Percentiles rank a stretch among this genome's conserved stretches.
Conservation (phyloP, 176 grass and related monocot species). For the Ananas comosus region DNA sequence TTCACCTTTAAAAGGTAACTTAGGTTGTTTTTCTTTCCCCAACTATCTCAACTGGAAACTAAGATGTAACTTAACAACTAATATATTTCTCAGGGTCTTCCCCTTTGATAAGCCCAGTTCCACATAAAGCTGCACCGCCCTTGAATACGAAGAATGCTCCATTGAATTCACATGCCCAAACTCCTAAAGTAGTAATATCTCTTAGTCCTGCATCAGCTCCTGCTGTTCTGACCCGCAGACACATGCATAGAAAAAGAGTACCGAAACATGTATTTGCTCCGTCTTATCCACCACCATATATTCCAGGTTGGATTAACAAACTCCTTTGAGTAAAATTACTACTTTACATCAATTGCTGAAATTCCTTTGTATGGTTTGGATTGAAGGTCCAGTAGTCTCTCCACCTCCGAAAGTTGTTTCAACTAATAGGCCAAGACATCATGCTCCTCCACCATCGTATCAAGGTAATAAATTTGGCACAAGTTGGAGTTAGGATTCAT, state of each 20-base stretch:
- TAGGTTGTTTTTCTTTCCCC: not conserved
- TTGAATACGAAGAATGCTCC: conserved; percentile 38
- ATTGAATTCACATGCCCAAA: conserved; percentile 28
- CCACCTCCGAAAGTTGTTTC: conserved; percentile 31
- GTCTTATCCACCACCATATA: conserved; percentile 30
- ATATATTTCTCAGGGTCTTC: conserved; percentile 36
- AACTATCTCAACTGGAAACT: conserved; percentile 6
- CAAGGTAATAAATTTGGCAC: conserved; percentile 30
- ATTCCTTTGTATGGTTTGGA: conserved; percentile 3
- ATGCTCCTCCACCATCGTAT: conserved; percentile 30
- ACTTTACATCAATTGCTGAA: not conserved
- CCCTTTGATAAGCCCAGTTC: conserved; percentile 50
- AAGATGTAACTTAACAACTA: conserved; percentile 14
- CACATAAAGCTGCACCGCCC: conserved; percentile 42
- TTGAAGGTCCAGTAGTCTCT: conserved; percentile 10
- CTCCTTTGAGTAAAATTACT: not conserved
- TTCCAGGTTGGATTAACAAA: conserved; percentile 41
- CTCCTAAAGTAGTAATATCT: conserved; percentile 23
- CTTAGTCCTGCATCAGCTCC: conserved; percentile 29
- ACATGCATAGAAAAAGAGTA: conserved; percentile 26
- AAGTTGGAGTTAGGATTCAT: not conserved
- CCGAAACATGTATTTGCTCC: conserved; percentile 26
- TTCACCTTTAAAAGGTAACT: conserved; percentile 45
- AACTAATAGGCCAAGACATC: conserved; percentile 35
- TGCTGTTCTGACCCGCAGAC: conserved; percentile 21